These are phyloP conservation scores for Emericellopsis cladophorae DNA, from an alignment of 2,329 filamentous ascomycete genomes.

Conservation along the genomic window DNA sequence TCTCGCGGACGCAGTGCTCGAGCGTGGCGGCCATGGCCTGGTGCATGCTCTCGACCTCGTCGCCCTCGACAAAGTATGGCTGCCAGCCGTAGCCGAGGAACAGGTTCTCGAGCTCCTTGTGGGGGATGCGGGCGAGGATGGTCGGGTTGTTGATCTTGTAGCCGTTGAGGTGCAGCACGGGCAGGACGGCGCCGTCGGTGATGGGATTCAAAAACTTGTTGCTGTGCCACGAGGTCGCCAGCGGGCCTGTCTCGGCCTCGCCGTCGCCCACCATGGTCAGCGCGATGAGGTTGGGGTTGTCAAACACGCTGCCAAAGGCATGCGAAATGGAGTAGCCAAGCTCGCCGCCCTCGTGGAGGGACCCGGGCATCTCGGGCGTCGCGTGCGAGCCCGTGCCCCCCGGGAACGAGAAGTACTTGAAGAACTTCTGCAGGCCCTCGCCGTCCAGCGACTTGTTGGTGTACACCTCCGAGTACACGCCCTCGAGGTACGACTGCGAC, in stretches of 20 bases:
- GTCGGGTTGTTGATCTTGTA: slow-evolving; percentile 82
- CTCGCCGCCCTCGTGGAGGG: slow-evolving; percentile 68
- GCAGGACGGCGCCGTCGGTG: slow-evolving; percentile 64
- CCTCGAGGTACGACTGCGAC: slow-evolving; percentile 66
- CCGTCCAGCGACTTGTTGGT: slow-evolving; percentile 58
- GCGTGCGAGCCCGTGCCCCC: slow-evolving; percentile 68
- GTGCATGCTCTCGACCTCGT: slow-evolving; percentile 62
- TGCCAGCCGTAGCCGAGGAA: slow-evolving; percentile 68
- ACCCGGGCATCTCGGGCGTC: slow-evolving; percentile 67
- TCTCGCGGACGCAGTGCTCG: slow-evolving; percentile 59
- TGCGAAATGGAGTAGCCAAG: slow-evolving; percentile 73
- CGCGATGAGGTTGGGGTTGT: slow-evolving; percentile 62
- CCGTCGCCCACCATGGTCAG: slow-evolving; percentile 71
- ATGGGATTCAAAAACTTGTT: slow-evolving; percentile 75
- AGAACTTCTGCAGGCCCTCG: slow-evolving; percentile 61
- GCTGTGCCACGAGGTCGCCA: slow-evolving; percentile 72
- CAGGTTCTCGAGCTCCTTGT: slow-evolving; percentile 57
- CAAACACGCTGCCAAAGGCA: slow-evolving; percentile 66
- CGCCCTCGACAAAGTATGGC: slow-evolving; percentile 70
- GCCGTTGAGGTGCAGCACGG: slow-evolving; percentile 67
- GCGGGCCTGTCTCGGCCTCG: slow-evolving; percentile 68
- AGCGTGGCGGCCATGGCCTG: slow-evolving; percentile 71
- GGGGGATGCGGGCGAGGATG: slow-evolving; percentile 58
- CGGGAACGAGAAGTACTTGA: slow-evolving; percentile 75
- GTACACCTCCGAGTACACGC: slow-evolving; percentile 66